Evolutionary conservation across 306 rosid species (phyloP).

Genomic region (Acacia confusa): DNA sequence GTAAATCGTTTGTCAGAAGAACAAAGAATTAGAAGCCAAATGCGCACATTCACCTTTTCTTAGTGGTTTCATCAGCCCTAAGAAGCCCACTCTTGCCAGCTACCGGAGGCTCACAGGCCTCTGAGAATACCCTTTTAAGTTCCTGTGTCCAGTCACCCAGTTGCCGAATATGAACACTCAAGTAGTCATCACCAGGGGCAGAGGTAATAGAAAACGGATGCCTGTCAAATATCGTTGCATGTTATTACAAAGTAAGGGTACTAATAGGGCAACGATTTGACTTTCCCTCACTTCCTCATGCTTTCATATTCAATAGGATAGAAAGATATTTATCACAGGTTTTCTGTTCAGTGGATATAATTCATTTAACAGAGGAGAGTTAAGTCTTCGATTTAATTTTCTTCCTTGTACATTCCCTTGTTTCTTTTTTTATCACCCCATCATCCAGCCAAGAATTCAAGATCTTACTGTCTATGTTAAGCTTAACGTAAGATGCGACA

Average conservation of each 20-base stretch:
- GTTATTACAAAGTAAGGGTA: conserved; percentile 11
- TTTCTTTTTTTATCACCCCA: neutral
- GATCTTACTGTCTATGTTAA: conserved; percentile 3
- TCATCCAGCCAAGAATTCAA: neutral
- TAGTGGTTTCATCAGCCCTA: conserved; percentile 96
- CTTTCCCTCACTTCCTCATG: neutral
- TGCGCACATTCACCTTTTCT: conserved; percentile 58
- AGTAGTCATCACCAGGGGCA: conserved; percentile 97
- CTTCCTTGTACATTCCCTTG: neutral
- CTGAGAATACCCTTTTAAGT: conserved; percentile 88
- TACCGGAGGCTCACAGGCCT: conserved; percentile 90
- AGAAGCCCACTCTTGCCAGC: conserved; percentile 96
- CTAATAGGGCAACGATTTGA: neutral
- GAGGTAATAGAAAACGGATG: conserved; percentile 99
- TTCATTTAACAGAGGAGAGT: conserved; percentile 19
- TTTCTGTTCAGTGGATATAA: conserved; percentile 7
- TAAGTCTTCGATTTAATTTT: neutral
- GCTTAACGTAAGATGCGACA: conserved; percentile 11
- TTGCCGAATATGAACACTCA: conserved; percentile 98
- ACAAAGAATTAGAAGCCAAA: conserved; percentile 18
- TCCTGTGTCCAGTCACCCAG: conserved; percentile 99
- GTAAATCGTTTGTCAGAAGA: conserved; percentile 5
- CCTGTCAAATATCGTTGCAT: conserved; percentile 52
- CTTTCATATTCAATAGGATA: neutral
- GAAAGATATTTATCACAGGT: neutral